Percentiles rank a stretch among this genome's conserved stretches.
These are phyloP conservation scores for Bipolaris gigantea DNA, from an alignment of 2,329 filamentous ascomycete species.

Conservation along the genomic window DNA sequence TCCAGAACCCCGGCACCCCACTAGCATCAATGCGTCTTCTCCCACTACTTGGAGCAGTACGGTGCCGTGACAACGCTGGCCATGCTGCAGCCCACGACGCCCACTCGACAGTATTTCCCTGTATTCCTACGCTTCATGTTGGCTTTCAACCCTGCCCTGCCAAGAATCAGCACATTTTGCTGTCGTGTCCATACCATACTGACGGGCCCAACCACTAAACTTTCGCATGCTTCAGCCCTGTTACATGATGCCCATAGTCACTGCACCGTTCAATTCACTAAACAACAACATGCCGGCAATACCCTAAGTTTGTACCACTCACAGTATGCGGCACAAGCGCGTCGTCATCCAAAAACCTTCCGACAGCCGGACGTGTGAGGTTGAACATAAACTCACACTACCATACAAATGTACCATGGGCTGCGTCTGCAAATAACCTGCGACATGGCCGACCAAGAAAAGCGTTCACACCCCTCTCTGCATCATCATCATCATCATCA, in stretches of 20 bases:
- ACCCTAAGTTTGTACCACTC: background rate
- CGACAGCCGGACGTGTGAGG: background rate
- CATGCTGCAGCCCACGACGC: slow-evolving; percentile 8
- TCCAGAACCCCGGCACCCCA: background rate
- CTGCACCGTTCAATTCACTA: background rate
- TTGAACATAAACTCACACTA: slow-evolving; percentile 1
- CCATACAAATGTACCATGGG: slow-evolving; percentile 4
- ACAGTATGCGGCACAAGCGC: background rate
- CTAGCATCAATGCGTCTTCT: slow-evolving; percentile 3
- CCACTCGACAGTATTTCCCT: slow-evolving; percentile 1
- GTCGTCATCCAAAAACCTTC: background rate
- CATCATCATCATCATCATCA: background rate
- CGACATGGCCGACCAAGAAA: slow-evolving; percentile 1
- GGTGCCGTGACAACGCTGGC: slow-evolving; percentile 4
- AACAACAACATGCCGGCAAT: background rate
- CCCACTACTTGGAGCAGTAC: too few species aligned
- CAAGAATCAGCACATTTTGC: background rate
- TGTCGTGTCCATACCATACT: background rate
- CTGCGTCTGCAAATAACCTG: background rate
- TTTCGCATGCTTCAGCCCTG: background rate
- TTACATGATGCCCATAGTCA: background rate
- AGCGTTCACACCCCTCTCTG: background rate
- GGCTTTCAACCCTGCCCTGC: background rate
- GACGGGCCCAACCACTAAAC: background rate
- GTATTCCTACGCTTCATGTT: too few species aligned